Percentiles rank a stretch among this genome's conserved stretches.
phyloP scores from a whole-genome alignment of 2,329 filamentous ascomycete species.

The Fusarium clavum region DNA sequence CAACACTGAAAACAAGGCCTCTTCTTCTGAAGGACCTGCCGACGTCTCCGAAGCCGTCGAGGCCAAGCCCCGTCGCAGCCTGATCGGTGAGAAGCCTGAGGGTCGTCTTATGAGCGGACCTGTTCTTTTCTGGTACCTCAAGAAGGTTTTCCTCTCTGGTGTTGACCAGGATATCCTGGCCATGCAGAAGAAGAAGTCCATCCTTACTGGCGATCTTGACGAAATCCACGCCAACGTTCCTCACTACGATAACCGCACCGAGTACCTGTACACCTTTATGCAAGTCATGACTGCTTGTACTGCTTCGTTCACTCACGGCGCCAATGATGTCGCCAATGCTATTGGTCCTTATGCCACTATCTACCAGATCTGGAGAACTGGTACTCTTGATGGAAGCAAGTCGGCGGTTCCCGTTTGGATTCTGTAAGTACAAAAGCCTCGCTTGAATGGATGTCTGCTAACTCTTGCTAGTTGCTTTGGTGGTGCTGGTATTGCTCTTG shows the following conservation, averaged over 20 bases:
- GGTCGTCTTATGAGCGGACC: constrained; percentile 12
- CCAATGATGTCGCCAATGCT: constrained; percentile 74
- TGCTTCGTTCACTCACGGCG: constrained; percentile 74
- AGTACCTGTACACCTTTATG: constrained; percentile 71
- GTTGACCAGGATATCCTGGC: constrained; percentile 46
- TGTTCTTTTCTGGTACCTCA: constrained; percentile 44
- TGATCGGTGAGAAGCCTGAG: constrained; percentile 41
- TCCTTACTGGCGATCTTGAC: constrained; percentile 64
- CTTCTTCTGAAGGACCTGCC: not conserved
- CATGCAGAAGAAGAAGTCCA: constrained; percentile 56
- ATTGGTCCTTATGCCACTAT: constrained; percentile 73
- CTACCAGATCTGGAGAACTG: constrained; percentile 68
- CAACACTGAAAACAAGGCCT: constrained; percentile 40
- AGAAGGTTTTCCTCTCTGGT: constrained; percentile 42
- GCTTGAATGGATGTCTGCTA: accelerated
- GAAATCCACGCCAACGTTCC: constrained; percentile 67
- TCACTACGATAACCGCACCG: constrained; percentile 68
- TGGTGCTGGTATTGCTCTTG: constrained; percentile 64
- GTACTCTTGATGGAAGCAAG: constrained; percentile 56
- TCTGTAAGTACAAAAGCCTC: constrained; percentile 49
- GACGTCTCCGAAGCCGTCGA: constrained; percentile 13
- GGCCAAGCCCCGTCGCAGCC: constrained; percentile 29
- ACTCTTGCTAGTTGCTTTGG: constrained; percentile 55
- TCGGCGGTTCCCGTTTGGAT: constrained; percentile 69
- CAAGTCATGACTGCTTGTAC: constrained; percentile 72